Percentiles rank a stretch among this genome's conserved stretches.
phyloP scores from a whole-genome alignment of 805 yeast species.

The Blastobotrys robertii region DNA sequence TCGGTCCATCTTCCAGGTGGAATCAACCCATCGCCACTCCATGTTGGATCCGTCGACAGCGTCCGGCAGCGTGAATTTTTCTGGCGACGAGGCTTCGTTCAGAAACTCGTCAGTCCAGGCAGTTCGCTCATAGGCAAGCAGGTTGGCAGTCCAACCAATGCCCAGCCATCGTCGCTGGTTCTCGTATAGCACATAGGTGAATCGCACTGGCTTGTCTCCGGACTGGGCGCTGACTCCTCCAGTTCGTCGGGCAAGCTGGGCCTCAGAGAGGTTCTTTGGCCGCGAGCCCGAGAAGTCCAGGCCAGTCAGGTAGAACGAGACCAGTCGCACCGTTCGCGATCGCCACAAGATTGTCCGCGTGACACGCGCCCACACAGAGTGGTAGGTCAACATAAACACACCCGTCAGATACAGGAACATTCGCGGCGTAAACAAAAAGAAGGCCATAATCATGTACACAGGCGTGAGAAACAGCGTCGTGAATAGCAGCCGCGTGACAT shows the following conservation, averaged over 20 bases:
- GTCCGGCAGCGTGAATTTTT: slow-evolving; percentile 70
- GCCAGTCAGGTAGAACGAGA: slow-evolving; percentile 79
- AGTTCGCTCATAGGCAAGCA: slow-evolving; percentile 85
- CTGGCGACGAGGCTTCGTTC: slow-evolving; percentile 74
- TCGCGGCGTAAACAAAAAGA: slow-evolving; percentile 63
- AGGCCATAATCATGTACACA: slow-evolving; percentile 58
- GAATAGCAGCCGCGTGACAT: slow-evolving; percentile 67
- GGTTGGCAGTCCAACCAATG: slow-evolving; percentile 92
- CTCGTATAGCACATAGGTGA: slow-evolving; percentile 87
- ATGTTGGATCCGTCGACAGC: slow-evolving; percentile 51
- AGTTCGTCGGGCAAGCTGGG: slow-evolving; percentile 14
- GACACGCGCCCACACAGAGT: slow-evolving; percentile 76
- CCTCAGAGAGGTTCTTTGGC: slow-evolving; percentile 27
- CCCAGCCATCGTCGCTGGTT: slow-evolving; percentile 97
- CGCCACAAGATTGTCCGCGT: slow-evolving; percentile 82
- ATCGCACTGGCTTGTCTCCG: slow-evolving; percentile 48
- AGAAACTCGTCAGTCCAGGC: slow-evolving; percentile 97
- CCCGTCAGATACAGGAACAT: slow-evolving; percentile 52
- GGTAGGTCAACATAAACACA: slow-evolving; percentile 61
- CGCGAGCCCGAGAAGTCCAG: slow-evolving; percentile 54
- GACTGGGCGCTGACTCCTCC: slow-evolving; percentile 19
- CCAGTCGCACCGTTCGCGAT: slow-evolving; percentile 55
- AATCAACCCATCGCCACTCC: slow-evolving; percentile 93
- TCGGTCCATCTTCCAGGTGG: slow-evolving; percentile 81
- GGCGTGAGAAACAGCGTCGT: slow-evolving; percentile 86